Conservation (phyloP, 306 rosid species). For the Acacia melanoxylon region DNA sequence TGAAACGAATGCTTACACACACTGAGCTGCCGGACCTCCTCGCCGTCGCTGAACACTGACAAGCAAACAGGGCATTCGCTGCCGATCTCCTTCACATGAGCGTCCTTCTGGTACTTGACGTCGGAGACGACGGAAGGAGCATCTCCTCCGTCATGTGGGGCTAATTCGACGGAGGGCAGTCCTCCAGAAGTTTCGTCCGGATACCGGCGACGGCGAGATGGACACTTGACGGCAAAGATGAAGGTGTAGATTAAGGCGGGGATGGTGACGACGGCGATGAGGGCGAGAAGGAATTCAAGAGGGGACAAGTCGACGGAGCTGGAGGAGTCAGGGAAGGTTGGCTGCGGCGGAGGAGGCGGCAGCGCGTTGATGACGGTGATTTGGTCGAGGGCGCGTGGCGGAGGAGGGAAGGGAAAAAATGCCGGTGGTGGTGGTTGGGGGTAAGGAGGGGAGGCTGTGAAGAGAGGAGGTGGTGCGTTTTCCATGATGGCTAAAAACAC, state of each 20-base stretch:
- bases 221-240: slow-evolving; percentile 62
- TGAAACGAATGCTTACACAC: slow-evolving; percentile 68
- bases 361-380: slow-evolving; percentile 12
- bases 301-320: slow-evolving; percentile 63
- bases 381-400: neutral
- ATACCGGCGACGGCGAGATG: slow-evolving; percentile 39
- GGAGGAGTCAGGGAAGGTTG: slow-evolving; percentile 40
- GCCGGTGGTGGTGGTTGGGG: neutral
- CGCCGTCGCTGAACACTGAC: slow-evolving; percentile 52
- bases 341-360: slow-evolving; percentile 42
- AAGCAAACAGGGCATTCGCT: slow-evolving; percentile 66
- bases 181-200: slow-evolving; percentile 21
- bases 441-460: neutral
- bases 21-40: slow-evolving; percentile 53
- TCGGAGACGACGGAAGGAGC: slow-evolving; percentile 21
- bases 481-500: neutral
- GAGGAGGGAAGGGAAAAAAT: neutral
- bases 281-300: slow-evolving; percentile 61
- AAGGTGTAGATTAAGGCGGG: slow-evolving; percentile 59
- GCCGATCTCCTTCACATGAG: slow-evolving; percentile 48
- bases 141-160: slow-evolving; percentile 12
- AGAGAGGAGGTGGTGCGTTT: neutral
- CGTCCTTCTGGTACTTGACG: slow-evolving; percentile 43
- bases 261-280: slow-evolving; percentile 59
- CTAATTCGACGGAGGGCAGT: neutral